These are phyloP conservation scores for Phytophthora boehmeriae DNA, from an alignment of 352 stramenopile species.

Conservation along the genomic window DNA sequence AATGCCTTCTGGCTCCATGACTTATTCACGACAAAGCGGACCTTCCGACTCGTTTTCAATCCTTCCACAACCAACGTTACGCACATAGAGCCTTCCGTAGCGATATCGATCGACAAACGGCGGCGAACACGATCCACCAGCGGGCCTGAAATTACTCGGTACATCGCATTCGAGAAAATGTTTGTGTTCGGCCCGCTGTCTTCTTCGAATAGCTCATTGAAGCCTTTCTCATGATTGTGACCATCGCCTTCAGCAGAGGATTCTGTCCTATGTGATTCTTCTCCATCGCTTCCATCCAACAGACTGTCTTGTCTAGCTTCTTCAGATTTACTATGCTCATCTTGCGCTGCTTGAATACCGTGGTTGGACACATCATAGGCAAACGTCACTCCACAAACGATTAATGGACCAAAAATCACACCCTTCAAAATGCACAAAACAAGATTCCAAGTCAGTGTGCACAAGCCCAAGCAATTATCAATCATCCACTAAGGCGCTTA, in stretches of 20 bases:
- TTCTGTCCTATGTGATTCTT: conserved; percentile 46
- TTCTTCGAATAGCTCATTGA: conserved; percentile 18
- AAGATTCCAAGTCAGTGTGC: background rate
- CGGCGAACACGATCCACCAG: conserved; percentile 79
- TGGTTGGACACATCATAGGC: conserved; percentile 89
- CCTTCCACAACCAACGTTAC: conserved; percentile 75
- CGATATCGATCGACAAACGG: conserved; percentile 80
- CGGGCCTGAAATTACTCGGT: conserved; percentile 79
- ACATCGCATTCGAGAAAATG: conserved; percentile 86
- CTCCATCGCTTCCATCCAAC: conserved; percentile 56
- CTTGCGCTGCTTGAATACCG: conserved; percentile 83
- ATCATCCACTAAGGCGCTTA: conserved; percentile 14
- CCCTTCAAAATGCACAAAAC: conserved; percentile 37
- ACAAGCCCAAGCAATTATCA: background rate
- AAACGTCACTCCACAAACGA: conserved; percentile 84
- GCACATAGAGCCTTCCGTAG: conserved; percentile 73
- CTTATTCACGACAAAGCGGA: conserved; percentile 82
- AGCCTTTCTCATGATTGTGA: conserved; percentile 25
- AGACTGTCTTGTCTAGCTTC: conserved; percentile 34
- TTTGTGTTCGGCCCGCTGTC: conserved; percentile 47
- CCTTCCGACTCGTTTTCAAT: conserved; percentile 55
- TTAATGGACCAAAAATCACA: conserved; percentile 86
- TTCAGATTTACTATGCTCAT: conserved; percentile 59
- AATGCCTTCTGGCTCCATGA: conserved; percentile 60
- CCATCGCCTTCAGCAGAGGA: conserved; percentile 50